Conservation (phyloP, 306 rosid genomes). For the Pterocarpus macrocarpus region DNA sequence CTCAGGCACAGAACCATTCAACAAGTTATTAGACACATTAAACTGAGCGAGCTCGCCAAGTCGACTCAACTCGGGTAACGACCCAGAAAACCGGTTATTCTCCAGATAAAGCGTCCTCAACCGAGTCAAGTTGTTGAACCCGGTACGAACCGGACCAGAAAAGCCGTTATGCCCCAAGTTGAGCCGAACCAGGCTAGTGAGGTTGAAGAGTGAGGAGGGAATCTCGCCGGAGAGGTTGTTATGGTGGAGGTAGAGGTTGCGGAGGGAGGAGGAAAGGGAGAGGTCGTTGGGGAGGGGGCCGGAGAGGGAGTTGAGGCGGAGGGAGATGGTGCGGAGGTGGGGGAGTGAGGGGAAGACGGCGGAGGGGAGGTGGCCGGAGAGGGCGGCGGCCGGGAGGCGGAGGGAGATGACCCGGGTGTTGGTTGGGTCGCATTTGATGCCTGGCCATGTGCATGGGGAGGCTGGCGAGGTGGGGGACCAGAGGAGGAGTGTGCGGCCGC, state of each 20-base stretch:
- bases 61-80: slow-evolving; percentile 44
- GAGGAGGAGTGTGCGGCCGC: slow-evolving; percentile 58
- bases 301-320: slow-evolving; percentile 63
- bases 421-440: slow-evolving; percentile 56
- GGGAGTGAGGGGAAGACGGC: slow-evolving; percentile 60
- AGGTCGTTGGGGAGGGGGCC: slow-evolving; percentile 66
- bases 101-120: slow-evolving; percentile 62
- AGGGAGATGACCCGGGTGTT: slow-evolving; percentile 51
- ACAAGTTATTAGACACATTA: slow-evolving; percentile 63
- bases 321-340: slow-evolving; percentile 64
- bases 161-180: slow-evolving; percentile 61
- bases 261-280: slow-evolving; percentile 52
- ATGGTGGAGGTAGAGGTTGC: slow-evolving; percentile 68
- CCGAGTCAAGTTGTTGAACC: slow-evolving; percentile 55
- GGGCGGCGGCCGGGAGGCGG: slow-evolving; percentile 67
- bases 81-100: slow-evolving; percentile 59
- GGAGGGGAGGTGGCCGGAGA: slow-evolving; percentile 61
- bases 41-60: slow-evolving; percentile 55
- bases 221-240: slow-evolving; percentile 63
- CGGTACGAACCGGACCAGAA: slow-evolving; percentile 56
- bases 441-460: slow-evolving; percentile 62
- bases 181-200: slow-evolving; percentile 59
- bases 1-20: slow-evolving; percentile 66
- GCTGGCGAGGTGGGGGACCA: slow-evolving; percentile 42
- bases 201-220: slow-evolving; percentile 50